Conservation (phyloP, 1,284 basidiomycete species). For the Leccinum ponderosum region DNA sequence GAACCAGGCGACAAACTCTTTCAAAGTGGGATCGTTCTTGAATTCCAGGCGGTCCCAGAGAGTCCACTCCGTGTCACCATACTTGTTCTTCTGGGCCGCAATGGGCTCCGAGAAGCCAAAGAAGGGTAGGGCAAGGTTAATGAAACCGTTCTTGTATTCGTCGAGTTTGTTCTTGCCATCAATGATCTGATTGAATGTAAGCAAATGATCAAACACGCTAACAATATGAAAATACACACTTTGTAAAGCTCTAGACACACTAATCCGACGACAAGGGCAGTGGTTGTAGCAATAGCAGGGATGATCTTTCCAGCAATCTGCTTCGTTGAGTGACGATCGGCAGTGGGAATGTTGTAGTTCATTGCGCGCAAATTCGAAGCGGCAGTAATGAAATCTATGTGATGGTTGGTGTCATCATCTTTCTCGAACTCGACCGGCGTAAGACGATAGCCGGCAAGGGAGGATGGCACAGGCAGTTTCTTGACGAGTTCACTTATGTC, state of each 20-base stretch:
- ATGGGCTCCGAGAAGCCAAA: slow-evolving; percentile 99
- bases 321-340: slow-evolving; percentile 95
- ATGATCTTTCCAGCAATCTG: slow-evolving; percentile 99
- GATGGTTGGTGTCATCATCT: slow-evolving; percentile 97
- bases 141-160: slow-evolving; percentile 97
- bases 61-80: slow-evolving; percentile 90
- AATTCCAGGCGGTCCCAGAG: slow-evolving; percentile 99
- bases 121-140: slow-evolving; percentile 98
- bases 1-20: slow-evolving; percentile 88
- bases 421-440: slow-evolving; percentile 98
- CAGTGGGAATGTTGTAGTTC: slow-evolving; percentile 91
- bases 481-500: slow-evolving; percentile 60
- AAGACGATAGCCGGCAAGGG: slow-evolving; percentile 92
- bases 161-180: slow-evolving; percentile 94
- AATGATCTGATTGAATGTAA: slow-evolving; percentile 67
- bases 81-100: slow-evolving; percentile 88
- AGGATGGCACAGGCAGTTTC: slow-evolving; percentile 84
- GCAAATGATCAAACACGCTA: background rate
- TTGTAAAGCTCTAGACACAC: slow-evolving; percentile 99
- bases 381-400: slow-evolving; percentile 99
- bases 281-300: slow-evolving; percentile 98
- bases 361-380: slow-evolving; percentile 96
- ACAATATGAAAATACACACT: slow-evolving; percentile 41
- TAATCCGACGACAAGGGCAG: slow-evolving; percentile 91
- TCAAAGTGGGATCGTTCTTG: slow-evolving; percentile 84